These are phyloP conservation scores for Microglena sp. DNA, from an alignment of 139 green algal genomes.

Conservation along the genomic window DNA sequence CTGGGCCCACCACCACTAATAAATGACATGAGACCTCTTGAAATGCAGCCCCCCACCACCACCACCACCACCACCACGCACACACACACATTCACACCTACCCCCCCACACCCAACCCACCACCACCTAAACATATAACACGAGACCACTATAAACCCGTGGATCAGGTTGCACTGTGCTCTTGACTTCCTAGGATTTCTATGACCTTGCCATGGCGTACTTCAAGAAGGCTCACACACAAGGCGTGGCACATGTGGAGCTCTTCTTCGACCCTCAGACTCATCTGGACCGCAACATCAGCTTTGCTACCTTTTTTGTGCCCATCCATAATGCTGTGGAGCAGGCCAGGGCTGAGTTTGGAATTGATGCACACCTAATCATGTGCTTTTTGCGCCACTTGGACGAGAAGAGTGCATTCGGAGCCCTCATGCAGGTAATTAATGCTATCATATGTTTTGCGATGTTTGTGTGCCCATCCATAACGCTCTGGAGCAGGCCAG, in stretches of 20 bases:
- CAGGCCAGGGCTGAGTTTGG: constrained; percentile 2
- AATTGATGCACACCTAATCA: constrained; percentile 4
- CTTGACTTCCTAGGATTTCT: constrained; percentile 17
- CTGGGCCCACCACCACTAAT: too few species aligned
- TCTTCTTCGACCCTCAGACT: constrained; percentile 47
- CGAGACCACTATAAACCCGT: too few species aligned
- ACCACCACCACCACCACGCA: too few species aligned
- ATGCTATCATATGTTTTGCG: too few species aligned
- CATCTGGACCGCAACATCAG: constrained; percentile 2
- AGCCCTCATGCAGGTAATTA: not conserved
- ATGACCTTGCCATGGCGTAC: constrained; percentile 20
- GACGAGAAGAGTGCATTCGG: not conserved
- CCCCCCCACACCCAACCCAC: too few species aligned
- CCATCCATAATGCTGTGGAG: constrained; percentile 1
- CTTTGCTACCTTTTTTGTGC: constrained; percentile 6
- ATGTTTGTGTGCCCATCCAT: not conserved
- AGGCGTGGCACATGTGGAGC: constrained; percentile 36
- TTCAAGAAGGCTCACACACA: constrained; percentile 20
- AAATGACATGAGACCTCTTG: too few species aligned
- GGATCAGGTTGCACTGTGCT: constrained; percentile 19
- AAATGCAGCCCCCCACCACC: too few species aligned
- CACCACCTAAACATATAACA: too few species aligned
- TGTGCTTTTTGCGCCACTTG: constrained; percentile 22
- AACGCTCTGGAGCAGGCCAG: not conserved
- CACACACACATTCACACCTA: too few species aligned